phyloP scores from a whole-genome alignment of 2,329 filamentous ascomycete species.

The Monilinia polystroma region DNA sequence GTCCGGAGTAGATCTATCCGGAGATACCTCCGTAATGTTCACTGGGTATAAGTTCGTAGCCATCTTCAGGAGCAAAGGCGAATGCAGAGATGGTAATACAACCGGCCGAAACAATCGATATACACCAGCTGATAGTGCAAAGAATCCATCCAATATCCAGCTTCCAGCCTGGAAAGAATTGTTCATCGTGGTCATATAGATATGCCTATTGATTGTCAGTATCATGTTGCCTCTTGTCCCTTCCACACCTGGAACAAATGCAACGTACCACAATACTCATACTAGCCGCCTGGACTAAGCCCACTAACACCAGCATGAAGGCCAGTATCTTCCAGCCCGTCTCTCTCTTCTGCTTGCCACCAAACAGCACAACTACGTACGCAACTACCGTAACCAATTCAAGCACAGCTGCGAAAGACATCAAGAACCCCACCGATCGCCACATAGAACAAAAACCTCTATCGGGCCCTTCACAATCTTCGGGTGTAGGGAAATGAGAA shows the following conservation, averaged over 20 bases:
- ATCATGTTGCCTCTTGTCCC: slow-evolving; percentile 10
- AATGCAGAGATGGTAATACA: slow-evolving; percentile 67
- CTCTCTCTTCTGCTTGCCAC: slow-evolving; percentile 77
- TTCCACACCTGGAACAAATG: not conserved
- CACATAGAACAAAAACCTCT: slow-evolving; percentile 88
- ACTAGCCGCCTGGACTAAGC: slow-evolving; percentile 67
- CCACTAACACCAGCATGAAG: slow-evolving; percentile 63
- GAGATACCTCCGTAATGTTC: slow-evolving; percentile 30
- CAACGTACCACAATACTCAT: slow-evolving; percentile 79
- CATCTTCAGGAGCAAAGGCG: slow-evolving; percentile 74
- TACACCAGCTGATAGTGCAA: slow-evolving; percentile 55
- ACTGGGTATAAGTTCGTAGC: slow-evolving; percentile 73
- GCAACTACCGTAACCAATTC: slow-evolving; percentile 78
- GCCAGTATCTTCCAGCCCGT: slow-evolving; percentile 77
- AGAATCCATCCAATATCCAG: slow-evolving; percentile 79
- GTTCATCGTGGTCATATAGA: slow-evolving; percentile 77
- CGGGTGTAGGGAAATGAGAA: slow-evolving; percentile 63
- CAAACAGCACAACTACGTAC: slow-evolving; percentile 73
- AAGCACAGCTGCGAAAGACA: slow-evolving; percentile 79
- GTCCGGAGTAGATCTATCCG: not conserved
- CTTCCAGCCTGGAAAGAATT: slow-evolving; percentile 80
- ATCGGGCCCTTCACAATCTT: slow-evolving; percentile 57
- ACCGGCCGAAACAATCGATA: slow-evolving; percentile 54
- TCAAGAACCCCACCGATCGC: slow-evolving; percentile 77
- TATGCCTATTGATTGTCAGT: slow-evolving; percentile 60